phyloP scores from a whole-genome alignment of 2,329 filamentous ascomycete genomes.

The Nemania serpens region DNA sequence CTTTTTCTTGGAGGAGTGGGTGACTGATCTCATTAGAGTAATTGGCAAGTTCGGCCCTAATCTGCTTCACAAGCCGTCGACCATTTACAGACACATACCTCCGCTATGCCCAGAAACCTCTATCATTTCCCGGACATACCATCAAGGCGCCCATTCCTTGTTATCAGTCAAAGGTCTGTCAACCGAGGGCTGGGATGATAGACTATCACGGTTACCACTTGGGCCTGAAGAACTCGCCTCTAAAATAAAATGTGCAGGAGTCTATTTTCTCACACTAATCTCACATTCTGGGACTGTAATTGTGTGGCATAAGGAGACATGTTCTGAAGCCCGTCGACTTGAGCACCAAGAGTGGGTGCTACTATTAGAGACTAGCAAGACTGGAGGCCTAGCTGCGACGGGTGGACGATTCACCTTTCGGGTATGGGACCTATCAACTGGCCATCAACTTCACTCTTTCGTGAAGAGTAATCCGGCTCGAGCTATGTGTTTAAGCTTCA shows the following conservation, averaged over 20 bases:
- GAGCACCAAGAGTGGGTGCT: neutral
- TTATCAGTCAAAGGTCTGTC: neutral
- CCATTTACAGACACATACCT: neutral
- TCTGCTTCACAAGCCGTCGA: neutral
- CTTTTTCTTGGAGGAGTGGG: neutral
- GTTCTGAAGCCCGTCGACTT: neutral
- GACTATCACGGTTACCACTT: neutral
- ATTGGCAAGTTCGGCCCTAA: constrained; percentile 4
- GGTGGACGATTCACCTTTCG: neutral
- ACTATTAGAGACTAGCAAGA: neutral
- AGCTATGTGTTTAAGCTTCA: neutral
- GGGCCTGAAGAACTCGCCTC: neutral
- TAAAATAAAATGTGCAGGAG: neutral
- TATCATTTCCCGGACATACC: neutral
- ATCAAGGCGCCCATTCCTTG: neutral
- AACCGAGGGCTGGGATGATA: neutral
- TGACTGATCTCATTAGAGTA: constrained; percentile 1
- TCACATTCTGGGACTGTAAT: neutral
- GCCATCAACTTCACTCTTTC: neutral
- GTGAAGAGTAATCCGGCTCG: neutral
- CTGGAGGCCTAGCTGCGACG: neutral
- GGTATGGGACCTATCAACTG: neutral
- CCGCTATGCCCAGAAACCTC: neutral
- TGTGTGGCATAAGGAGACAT: neutral
- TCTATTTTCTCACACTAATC: neutral